These are phyloP conservation scores for Eucalyptus cloeziana DNA, from an alignment of 345 rosid genomes.

Conservation along the genomic window DNA sequence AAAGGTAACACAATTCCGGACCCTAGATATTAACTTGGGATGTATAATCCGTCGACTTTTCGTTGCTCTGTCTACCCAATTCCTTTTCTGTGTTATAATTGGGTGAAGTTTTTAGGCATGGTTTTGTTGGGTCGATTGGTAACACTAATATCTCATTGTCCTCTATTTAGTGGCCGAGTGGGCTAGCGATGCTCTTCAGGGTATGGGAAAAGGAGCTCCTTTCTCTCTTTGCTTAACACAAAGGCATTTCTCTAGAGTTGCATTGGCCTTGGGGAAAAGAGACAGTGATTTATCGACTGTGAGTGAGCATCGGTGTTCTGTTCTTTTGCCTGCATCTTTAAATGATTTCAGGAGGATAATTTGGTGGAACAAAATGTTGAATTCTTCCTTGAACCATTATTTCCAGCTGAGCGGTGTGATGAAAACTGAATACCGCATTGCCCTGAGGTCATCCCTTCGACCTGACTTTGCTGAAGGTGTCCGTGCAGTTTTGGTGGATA, in stretches of 20 bases:
- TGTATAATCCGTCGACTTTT: background rate
- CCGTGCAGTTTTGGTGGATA: constrained; percentile 89
- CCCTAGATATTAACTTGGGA: background rate
- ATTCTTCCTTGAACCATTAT: background rate
- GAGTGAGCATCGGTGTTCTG: background rate
- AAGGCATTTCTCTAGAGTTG: constrained; percentile 61
- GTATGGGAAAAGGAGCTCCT: constrained; percentile 76
- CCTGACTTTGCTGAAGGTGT: constrained; percentile 84
- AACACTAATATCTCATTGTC: background rate
- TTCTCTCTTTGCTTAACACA: constrained; percentile 83
- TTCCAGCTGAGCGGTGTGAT: constrained; percentile 67
- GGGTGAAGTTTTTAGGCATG: background rate
- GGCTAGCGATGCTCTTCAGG: constrained; percentile 85
- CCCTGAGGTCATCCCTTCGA: constrained; percentile 57
- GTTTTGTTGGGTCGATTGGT: background rate
- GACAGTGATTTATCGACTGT: constrained; percentile 46
- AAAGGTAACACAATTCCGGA: constrained; percentile 21
- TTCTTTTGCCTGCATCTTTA: background rate
- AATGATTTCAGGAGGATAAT: background rate
- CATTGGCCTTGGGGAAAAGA: constrained; percentile 44
- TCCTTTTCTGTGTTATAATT: background rate
- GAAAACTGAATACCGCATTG: constrained; percentile 85
- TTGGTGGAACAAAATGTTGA: background rate
- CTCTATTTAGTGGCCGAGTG: constrained; percentile 49
- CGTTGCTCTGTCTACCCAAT: background rate